Base-by-base conservation (phyloP, 805 yeast genomes). In the Schizosaccharomyces lindneri region DNA sequence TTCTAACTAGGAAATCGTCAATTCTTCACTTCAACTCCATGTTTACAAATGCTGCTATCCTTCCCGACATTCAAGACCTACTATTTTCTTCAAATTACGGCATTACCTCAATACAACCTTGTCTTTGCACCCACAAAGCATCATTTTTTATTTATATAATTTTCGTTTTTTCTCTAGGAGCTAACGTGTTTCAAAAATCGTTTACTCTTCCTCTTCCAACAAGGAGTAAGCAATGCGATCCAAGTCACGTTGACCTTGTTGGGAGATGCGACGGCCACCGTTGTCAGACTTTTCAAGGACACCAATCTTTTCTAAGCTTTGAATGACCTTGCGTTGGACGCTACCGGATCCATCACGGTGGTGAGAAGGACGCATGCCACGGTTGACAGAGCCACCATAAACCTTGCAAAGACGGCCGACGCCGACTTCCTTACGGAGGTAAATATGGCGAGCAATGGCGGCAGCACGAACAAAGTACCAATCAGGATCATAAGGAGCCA, bases 181-280 rank as follows among this genome's bases (percentile, higher is more conserved):
- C 13, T 9, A 36, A 36, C 41, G 41, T 36, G 15, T 36, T 13
- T 13, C 13, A 6, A 36, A 1, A 7, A 11, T 36, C 41, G 13
- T 48, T 27, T 63, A 64, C 61, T 64, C 66, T 21, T 64, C 64
- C 29, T 63, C 66, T 27, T 61, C 51, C 39, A 62, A 15, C 19
- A 60, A 21, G 39, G 48, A 32, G 57, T 39, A 21, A n/a, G 62
- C 55, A 29, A 61, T 59, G 15, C 99, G 97, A 81, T 93, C 99
- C 81, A 93, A 85, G 81, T 93, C 99, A 87, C 98, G 89, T 82
- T 90, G 97, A 77, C 99, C 99, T 80, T 88, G 86, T 76, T 87
- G 96, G 68, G 97, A 85, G 83, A 93, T 87, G 79, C 89, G 87
- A 84, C 98, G 93, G 78, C 98, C 98, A 77, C 97, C 97, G 80